Base-by-base conservation (phyloP, 2,329 filamentous ascomycete genomes). In the Alternaria alternata region DNA sequence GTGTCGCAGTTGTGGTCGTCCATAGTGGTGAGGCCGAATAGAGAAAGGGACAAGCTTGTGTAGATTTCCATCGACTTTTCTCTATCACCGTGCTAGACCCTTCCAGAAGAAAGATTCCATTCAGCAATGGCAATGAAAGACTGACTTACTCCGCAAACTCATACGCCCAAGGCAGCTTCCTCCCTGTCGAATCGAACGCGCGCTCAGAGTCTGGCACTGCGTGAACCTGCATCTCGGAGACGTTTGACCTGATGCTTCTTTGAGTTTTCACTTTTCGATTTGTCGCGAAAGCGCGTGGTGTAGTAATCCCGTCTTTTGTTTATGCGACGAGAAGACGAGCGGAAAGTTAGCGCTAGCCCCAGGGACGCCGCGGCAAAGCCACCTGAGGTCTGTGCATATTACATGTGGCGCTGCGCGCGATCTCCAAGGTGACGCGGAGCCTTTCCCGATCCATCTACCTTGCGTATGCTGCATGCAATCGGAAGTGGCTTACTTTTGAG, bases 121-220 rank as follows among this genome's bases (percentile, higher is more conserved):
- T 8, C 41, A 51, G 42, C 43, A 59, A 30, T 14, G 39, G 12
- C 16, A 52, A 36, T 34, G 38, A 53, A 43, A 41, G 18, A 41
- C 34, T 30, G 51, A 81, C 85, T 80, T 76, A 88, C 86, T 88
- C 85, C 75, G 85, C 85, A 71, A 84, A 87, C 64, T 88, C 84
- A 74, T 87, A 87, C 16, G 81, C 87, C 87, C 86, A 89, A n/a
- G 88, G 87, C 51, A 90, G 73, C 54, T 82, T 80, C 67, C 86
- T 84, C 51, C 87, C 87, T 49, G 84, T 83, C 54, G 84, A 82
- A 70, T 89, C 86, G 69, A 82, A 81, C 32, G 86, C 86, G 70
- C 87, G 85, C 76, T 89, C 88, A 67, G 86, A 83, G 54, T 86
- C 85, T 34, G 87, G 87, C 11, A 90, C 87, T 32, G 86, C 86